Base-by-base conservation (phyloP, 1,139 yeast species). In the Saccharomycopsis phalli region DNA sequence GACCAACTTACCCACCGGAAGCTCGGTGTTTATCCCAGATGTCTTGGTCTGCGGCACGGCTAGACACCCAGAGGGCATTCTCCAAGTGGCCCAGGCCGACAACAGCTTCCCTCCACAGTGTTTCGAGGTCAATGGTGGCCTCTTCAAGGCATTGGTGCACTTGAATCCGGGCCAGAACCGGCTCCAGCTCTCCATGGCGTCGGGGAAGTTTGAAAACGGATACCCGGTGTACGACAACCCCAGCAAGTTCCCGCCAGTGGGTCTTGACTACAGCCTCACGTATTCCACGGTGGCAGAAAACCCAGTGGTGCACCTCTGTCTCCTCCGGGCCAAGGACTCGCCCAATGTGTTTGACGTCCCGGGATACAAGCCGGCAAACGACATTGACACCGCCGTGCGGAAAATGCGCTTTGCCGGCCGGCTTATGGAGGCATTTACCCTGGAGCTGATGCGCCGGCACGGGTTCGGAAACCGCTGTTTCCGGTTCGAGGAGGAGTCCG, bases 371-470 rank as follows among this genome's bases (percentile, higher is more conserved):
- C n/a, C n/a, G n/a, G 50, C 59, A 20, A 58, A 62, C 31, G 74
- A 69, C n/a, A 55, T 88, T 19, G 80, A 79, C 14, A 60, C 77
- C n/a, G 96, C 96, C 0, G 63, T 84, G 18, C 66, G 68, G 49
- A 87, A 84, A 56, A 58, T 91, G 50, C 75, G 94, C 51, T 74
- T 86, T 47, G 96, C 88, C 5, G 95, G 84, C 3, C 68, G 95
- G 52, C 58, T 91, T 58, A 86, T 87, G 95, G 88, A 86, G 53
- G 95, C 96, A 1, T 88, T 75, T 56, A 88, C 97, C 1, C 80
- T 79, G 50, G 96, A 91, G 51, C 96, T 88, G 55, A 86, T 91
- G 95, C 61, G 77, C 44, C 63, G 78, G 31, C 70, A 72, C 41
- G 93, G 94, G 0, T 73, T 84, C 52, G 94, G 95, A 21, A 76